Evolutionary conservation across 176 grass and related monocot species (phyloP), one percentile per base, ranked within the genome.

Genomic region (Pontederia paniculata): DNA sequence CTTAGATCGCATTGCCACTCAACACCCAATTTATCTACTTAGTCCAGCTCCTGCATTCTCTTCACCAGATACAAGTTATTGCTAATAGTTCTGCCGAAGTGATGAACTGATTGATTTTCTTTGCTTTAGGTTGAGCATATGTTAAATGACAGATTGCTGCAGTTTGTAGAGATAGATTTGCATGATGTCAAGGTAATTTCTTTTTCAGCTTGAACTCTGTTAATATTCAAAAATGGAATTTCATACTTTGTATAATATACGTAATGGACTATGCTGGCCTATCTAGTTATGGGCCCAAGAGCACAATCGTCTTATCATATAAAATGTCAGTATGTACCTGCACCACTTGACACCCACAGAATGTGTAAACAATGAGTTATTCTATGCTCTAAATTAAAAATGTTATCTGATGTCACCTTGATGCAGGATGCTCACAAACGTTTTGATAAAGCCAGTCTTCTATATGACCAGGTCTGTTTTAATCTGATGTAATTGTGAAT

Each of bases 381-480:
- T 17, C 23, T 54, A 54, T 54, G 76, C 10, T 58, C 60, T 58
- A 48, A 52, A 14, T 59, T 15, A 70, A 25, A 25, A 55, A 13
- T 60, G 70, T 60, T 63, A 70, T 72, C 42, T 65, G 52, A 66
- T 65, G 44, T 52, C 55, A 51, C 10, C 45, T 66, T 59, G 25
- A 57, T 72, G 57, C 63, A 98, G 94, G 94, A 98, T 88, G 80
- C 94, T 19, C 74, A 75, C 19, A 98, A 98, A 59, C 69, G 55
- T 66, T 98, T 98, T 80, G 94, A 98, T 58, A 98, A 98, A 73
- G 94, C 94, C 75, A 88, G 78, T 62, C 80, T 98, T 88, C 64
- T 84, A 17, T 98, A 98, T 58, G 94, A 98, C 67, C 94, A 98
- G 83, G 94, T 98, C 71, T 68, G 65, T 42, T n/a, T 53, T 67